These are phyloP conservation scores for Euryodendron excelsum DNA, from an alignment of 148 eudicot species.

Conservation along the genomic window DNA sequence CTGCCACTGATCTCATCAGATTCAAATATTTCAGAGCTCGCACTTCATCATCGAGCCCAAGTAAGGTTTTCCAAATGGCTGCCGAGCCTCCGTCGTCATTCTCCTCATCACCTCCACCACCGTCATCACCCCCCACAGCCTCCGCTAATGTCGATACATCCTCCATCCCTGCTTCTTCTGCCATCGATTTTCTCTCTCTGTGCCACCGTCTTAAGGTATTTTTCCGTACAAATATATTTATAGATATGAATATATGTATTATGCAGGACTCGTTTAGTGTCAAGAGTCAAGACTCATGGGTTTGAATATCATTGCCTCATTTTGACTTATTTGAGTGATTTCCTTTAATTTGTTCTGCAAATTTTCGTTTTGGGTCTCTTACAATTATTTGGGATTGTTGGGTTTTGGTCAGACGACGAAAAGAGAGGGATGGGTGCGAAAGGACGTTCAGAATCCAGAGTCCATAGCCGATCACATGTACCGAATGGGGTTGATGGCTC, in stretches of 20 bases:
- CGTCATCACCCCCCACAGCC: slow-evolving; percentile 15
- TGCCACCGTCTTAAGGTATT: slow-evolving; percentile 87
- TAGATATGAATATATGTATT: too few species aligned
- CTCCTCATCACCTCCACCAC: background rate
- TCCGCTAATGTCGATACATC: background rate
- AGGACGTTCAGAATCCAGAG: slow-evolving; percentile 68
- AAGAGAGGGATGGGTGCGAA: slow-evolving; percentile 88
- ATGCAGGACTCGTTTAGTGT: background rate
- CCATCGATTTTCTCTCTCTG: slow-evolving; percentile 83
- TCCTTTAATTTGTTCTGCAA: background rate
- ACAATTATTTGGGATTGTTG: background rate
- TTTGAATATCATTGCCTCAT: background rate
- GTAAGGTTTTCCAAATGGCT: slow-evolving; percentile 36
- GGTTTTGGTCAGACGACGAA: slow-evolving; percentile 61
- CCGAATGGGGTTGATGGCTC: slow-evolving; percentile 94
- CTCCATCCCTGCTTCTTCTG: slow-evolving; percentile 61
- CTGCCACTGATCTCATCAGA: background rate
- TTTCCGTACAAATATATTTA: too few species aligned
- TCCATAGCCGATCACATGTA: slow-evolving; percentile 97
- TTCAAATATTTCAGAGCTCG: slow-evolving; percentile 3
- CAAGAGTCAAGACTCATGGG: background rate
- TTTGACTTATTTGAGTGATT: too few species aligned
- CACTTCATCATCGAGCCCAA: slow-evolving; percentile 3
- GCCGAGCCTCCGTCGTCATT: slow-evolving; percentile 26
- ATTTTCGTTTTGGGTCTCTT: background rate